phyloP scores from a whole-genome alignment of 225 moss, liverwort and hornwort species.

The Physcomitrellopsis africana region DNA sequence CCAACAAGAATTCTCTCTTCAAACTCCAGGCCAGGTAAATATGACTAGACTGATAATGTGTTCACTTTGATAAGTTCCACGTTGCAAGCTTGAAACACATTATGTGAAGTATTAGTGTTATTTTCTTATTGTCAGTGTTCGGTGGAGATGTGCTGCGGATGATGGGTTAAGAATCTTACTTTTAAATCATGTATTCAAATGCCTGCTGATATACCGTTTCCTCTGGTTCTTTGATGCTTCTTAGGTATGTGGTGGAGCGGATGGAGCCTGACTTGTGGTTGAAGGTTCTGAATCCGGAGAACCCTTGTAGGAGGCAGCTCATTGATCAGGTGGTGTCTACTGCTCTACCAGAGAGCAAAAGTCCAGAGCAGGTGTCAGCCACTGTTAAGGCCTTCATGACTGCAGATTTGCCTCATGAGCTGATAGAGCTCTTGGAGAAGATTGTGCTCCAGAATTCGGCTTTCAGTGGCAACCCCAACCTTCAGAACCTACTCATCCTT shows the following conservation, averaged over 20 bases:
- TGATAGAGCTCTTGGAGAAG: slow-evolving; percentile 83
- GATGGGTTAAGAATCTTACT: background rate
- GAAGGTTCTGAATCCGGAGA: slow-evolving; percentile 81
- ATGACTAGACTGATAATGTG: background rate
- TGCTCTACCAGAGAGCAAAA: slow-evolving; percentile 81
- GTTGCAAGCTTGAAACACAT: background rate
- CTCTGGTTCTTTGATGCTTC: background rate
- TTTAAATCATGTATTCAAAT: background rate
- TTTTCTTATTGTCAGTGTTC: no score
- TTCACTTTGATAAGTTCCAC: background rate
- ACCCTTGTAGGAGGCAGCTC: slow-evolving; percentile 71
- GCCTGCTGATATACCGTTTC: background rate
- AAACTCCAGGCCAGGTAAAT: slow-evolving; percentile 78
- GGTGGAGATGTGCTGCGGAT: background rate
- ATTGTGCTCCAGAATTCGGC: slow-evolving; percentile 84
- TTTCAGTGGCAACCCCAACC: slow-evolving; percentile 85
- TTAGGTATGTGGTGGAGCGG: slow-evolving; percentile 81
- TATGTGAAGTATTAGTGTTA: background rate
- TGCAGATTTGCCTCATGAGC: slow-evolving; percentile 80
- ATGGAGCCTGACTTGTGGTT: slow-evolving; percentile 84
- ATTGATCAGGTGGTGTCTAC: slow-evolving; percentile 91
- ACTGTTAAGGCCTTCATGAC: slow-evolving; percentile 96
- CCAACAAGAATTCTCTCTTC: slow-evolving; percentile 84
- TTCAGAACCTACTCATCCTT: slow-evolving; percentile 79
- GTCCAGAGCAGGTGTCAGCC: slow-evolving; percentile 83